These are phyloP conservation scores for Penicillium robsamsonii DNA, from an alignment of 495 filamentous ascomycete species.

Conservation along the genomic window DNA sequence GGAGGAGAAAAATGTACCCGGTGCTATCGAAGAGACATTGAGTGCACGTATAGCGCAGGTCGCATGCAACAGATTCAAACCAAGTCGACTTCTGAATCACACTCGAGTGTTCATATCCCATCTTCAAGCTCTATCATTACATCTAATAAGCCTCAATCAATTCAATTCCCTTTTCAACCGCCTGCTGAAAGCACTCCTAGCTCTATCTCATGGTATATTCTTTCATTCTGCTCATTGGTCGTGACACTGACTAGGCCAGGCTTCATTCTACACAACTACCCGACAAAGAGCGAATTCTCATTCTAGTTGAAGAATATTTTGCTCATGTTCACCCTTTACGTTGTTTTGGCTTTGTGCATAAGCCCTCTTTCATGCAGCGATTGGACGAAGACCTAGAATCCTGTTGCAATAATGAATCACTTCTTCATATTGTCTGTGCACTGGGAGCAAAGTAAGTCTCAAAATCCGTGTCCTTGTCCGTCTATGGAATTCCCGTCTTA, in stretches of 20 bases:
- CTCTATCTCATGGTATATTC: constrained; percentile 8
- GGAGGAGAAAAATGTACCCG: constrained; percentile 21
- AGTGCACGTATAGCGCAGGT: constrained; percentile 20
- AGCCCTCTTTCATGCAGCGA: constrained; percentile 27
- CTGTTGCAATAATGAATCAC: constrained; percentile 17
- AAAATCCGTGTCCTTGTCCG: too few species aligned
- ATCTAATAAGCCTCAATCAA: neutral
- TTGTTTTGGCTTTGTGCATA: constrained; percentile 31
- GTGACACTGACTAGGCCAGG: constrained; percentile 5
- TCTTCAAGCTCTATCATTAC: neutral
- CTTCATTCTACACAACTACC: constrained; percentile 17
- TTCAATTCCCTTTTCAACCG: neutral
- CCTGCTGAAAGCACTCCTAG: neutral
- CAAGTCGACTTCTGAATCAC: neutral
- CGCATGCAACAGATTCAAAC: neutral
- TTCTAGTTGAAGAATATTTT: constrained; percentile 26
- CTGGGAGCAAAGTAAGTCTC: constrained; percentile 26
- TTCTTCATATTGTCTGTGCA: constrained; percentile 27
- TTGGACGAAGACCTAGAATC: constrained; percentile 20
- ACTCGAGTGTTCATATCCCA: neutral
- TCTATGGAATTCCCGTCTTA: neutral
- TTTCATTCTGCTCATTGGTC: neutral
- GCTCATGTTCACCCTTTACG: constrained; percentile 26
- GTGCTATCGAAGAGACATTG: constrained; percentile 19
- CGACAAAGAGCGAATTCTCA: constrained; percentile 11